Conservation (phyloP, 2,329 filamentous ascomycete genomes). For the Colletotrichum caudatum region DNA sequence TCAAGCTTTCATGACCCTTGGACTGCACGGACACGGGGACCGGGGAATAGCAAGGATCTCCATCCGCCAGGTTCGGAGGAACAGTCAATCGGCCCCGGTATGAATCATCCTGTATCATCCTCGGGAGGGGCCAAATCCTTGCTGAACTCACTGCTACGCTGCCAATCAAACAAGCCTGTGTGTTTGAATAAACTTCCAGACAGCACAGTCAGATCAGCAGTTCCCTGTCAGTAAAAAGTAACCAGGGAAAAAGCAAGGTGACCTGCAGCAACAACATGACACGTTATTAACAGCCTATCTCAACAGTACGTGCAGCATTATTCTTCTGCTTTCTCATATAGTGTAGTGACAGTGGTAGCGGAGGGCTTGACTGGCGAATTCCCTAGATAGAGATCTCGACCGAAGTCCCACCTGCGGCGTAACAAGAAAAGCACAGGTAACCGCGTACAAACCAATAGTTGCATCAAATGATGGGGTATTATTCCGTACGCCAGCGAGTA, state of each 20-base stretch:
- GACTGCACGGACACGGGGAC: neutral
- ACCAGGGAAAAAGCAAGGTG: neutral
- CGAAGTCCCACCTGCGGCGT: too few species aligned
- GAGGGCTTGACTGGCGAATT: too few species aligned
- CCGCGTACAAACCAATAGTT: too few species aligned
- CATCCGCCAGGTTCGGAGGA: neutral
- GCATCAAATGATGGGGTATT: too few species aligned
- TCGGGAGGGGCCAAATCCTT: constrained; percentile 1
- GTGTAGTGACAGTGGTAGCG: too few species aligned
- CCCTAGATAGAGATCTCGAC: too few species aligned
- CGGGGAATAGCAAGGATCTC: neutral
- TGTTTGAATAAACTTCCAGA: neutral
- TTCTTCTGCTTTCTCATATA: too few species aligned
- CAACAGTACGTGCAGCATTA: too few species aligned
- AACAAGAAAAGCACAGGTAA: too few species aligned
- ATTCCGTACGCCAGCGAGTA: too few species aligned
- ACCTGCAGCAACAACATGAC: too few species aligned
- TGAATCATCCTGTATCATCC: constrained; percentile 35
- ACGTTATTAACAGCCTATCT: too few species aligned
- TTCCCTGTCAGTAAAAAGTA: neutral
- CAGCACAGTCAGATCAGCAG: neutral
- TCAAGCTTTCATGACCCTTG: neutral
- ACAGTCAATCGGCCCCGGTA: constrained; percentile 1
- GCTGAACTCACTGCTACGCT: neutral
- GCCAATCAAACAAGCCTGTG: neutral